These are phyloP conservation scores for Yarrowia sp. DNA, from an alignment of 805 yeast species.

Conservation along the genomic window DNA sequence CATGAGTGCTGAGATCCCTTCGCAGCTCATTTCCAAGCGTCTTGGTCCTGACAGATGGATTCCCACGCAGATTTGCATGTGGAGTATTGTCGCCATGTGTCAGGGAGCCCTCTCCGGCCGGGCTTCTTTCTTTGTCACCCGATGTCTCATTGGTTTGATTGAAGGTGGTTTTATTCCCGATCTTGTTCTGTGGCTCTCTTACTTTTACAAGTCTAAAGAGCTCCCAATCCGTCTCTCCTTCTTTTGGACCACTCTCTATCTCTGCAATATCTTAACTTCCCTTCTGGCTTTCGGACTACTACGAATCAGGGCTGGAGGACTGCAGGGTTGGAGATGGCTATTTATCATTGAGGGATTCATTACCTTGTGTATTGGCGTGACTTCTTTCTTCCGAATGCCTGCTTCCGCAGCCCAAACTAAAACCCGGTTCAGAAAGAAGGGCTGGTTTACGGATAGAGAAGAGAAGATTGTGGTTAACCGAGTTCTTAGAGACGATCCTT, in stretches of 20 bases:
- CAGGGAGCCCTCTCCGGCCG: conserved; percentile 47
- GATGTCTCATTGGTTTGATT: conserved; percentile 52
- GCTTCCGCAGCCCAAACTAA: conserved; percentile 52
- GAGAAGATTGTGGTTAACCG: conserved; percentile 57
- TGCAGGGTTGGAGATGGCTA: conserved; percentile 61
- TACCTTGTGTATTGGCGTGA: conserved; percentile 52
- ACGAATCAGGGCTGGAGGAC: conserved; percentile 36
- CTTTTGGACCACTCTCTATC: conserved; percentile 56
- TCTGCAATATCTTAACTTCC: conserved; percentile 47
- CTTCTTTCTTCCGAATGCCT: conserved; percentile 50
- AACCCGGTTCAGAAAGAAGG: conserved; percentile 47
- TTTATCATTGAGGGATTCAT: conserved; percentile 61
- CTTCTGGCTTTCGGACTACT: conserved; percentile 54
- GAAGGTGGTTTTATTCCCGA: conserved; percentile 74
- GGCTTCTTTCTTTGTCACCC: conserved; percentile 46
- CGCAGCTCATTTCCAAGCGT: conserved; percentile 60
- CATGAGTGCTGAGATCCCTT: conserved; percentile 60
- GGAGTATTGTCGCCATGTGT: conserved; percentile 55
- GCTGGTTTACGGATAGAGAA: conserved; percentile 54
- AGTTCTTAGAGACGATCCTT: conserved; percentile 60
- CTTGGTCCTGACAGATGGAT: conserved; percentile 65
- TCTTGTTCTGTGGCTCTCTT: conserved; percentile 58
- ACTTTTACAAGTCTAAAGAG: conserved; percentile 60
- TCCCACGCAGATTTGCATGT: conserved; percentile 54
- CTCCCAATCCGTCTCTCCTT: conserved; percentile 55